Base-by-base conservation (phyloP, 768 basidiomycete species). In the Saitozyma sp. region DNA sequence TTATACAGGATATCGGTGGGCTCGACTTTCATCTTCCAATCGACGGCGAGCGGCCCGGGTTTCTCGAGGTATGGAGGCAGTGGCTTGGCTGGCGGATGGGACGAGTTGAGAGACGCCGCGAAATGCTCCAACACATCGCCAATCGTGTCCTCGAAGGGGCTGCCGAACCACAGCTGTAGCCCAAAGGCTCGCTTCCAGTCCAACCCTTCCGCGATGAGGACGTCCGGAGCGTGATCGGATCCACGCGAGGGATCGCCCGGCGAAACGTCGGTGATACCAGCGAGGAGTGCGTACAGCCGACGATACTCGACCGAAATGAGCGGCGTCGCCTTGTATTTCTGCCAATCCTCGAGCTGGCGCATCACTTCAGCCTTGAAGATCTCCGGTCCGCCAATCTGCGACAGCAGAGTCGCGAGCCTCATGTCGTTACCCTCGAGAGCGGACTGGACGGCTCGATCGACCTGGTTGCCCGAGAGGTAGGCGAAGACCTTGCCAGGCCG, bases 161-260 rank as follows among this genome's bases (percentile, higher is more conserved):
- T 84, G 0, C 86, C 87, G 76, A 88, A 97, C 96, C 96, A 99
- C 40, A 98, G 81, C 64, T 88, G 88, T 50, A 97, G 80, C 2
- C 91, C 96, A 74, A 98, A 90, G 0, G 88, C 88, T 17, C 92
- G 86, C 77, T 92, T 94, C 96, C 96, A 99, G 75, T 96, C 94
- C 57, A 97, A 79, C 0, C 86, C 89, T 56, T 87, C 82, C 16
- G 86, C 82, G 6, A 96, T 82, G 59, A 85, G 81, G 37, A 91
- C 73, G 59, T 88, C 86, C 9, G 70, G 54, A 54, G 65, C 62
- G 8, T 64, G 83, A 51, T 84, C 85, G 66, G 83, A 82, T 16
- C 84, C 85, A 37, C 82, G 82, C 3, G 84, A 84, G 63, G 54
- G 82, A 84, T 39, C 84, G 55, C 68, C 73, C 50, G 84, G 83